Conservation (phyloP, 2,329 filamentous ascomycete genomes). For the Xylariales sp. region DNA sequence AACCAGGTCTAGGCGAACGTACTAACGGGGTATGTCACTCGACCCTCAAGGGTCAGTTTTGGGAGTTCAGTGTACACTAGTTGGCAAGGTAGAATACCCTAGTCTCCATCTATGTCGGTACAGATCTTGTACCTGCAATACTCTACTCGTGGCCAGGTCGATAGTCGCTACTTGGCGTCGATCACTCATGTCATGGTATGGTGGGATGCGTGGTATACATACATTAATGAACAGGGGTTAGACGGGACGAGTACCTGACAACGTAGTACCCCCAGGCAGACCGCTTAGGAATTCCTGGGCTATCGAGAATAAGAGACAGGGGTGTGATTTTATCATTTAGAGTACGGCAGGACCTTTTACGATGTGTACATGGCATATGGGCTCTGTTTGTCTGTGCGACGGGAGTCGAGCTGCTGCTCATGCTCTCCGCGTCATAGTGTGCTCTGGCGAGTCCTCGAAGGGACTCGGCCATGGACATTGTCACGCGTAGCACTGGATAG, state of each 20-base stretch:
- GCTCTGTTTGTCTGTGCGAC: slow-evolving; percentile 37
- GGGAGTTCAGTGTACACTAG: slow-evolving; percentile 36
- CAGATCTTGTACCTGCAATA: slow-evolving; percentile 40
- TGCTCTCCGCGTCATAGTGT: slow-evolving; percentile 36
- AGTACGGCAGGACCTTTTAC: slow-evolving; percentile 34
- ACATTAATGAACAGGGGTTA: slow-evolving; percentile 43
- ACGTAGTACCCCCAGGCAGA: slow-evolving; percentile 44
- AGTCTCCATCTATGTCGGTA: slow-evolving; percentile 33
- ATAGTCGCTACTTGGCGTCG: slow-evolving; percentile 46
- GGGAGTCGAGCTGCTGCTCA: slow-evolving; percentile 39
- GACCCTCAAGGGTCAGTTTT: slow-evolving; percentile 39
- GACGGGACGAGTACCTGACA: slow-evolving; percentile 45
- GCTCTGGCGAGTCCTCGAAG: slow-evolving; percentile 12
- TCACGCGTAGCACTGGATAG: slow-evolving; percentile 25
- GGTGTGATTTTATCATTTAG: slow-evolving; percentile 44
- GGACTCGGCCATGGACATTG: slow-evolving; percentile 22
- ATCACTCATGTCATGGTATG: slow-evolving; percentile 45
- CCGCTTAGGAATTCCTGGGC: slow-evolving; percentile 45
- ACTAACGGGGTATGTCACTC: slow-evolving; percentile 36
- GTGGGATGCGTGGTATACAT: slow-evolving; percentile 44
- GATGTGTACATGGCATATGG: slow-evolving; percentile 31
- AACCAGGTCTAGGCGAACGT: slow-evolving; percentile 33
- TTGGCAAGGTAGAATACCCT: slow-evolving; percentile 21
- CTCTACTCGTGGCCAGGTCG: slow-evolving; percentile 42
- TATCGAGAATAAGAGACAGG: slow-evolving; percentile 42